Evolutionary conservation across 2,329 filamentous ascomycete genomes (phyloP), one percentile per base, ranked within the genome.

Genomic region (Calonectria leucothoes): DNA sequence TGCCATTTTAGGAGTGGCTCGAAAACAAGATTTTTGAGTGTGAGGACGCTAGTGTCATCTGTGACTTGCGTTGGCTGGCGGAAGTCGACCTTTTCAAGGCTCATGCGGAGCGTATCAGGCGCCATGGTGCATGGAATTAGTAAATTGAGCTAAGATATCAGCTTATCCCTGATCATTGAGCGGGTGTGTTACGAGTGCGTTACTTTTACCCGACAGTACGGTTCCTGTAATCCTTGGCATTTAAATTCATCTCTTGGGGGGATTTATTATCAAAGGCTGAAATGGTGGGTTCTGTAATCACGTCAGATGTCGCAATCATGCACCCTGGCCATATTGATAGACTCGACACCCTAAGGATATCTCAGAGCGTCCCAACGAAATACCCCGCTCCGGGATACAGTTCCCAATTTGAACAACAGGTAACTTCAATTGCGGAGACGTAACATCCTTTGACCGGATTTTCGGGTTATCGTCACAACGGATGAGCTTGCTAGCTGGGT

Each of bases 1-100:
- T 51, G 63, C 63, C 63, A 66, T 66, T 66, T 66, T 20, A 66
- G 63, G 15, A 66, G 63, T 10, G 63, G 45, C 31, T 66, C 45
- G 11, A 66, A 66, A 51, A 66, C 63, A 20, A 45, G 42, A 51
- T 66, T 66, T 23, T 66, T 66, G 5, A 66, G 45, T 31, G 63
- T 66, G 7, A 66, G 63, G 31, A 66, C 45, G 29, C 63, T 66
- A 37, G 63, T 49, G 42, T 66, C 63, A 27, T 66, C 63, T 27
- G 63, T 66, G n/a, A 66, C 63, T 17, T 66, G 63, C 23, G 63
- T 66, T 48, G 39, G 63, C 45, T 66, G 63, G 2, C 63, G 63
- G 29, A 66, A 66, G 15, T 66, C 63, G 29, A 66, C 45, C 17
- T 51, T 66, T 51, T 66, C 63, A 27, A 66, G 45, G 45, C 63